phyloP scores from a whole-genome alignment of 176 grass and related monocot species.

The Musa troglodytarum region DNA sequence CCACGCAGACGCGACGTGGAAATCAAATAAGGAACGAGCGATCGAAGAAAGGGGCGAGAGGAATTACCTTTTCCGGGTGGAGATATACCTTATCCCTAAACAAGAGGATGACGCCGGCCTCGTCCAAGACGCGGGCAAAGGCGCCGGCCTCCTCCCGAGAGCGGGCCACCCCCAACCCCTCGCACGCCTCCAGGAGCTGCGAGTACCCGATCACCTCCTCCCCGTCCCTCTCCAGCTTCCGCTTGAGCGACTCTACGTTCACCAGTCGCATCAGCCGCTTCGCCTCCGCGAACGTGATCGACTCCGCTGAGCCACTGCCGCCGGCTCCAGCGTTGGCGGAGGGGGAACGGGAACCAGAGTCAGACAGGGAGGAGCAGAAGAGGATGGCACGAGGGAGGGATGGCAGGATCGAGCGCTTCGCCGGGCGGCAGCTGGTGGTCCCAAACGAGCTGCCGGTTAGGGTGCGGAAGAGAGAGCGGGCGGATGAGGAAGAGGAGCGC shows the following conservation, averaged over 20 bases:
- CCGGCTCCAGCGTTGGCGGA: slow-evolving; percentile 1
- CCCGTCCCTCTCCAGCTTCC: slow-evolving; percentile 44
- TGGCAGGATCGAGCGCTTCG: neutral
- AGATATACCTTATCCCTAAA: slow-evolving; percentile 94
- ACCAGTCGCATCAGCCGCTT: slow-evolving; percentile 69
- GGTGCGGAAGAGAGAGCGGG: slow-evolving; percentile 8
- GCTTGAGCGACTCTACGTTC: slow-evolving; percentile 78
- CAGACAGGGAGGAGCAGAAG: slow-evolving; percentile 27
- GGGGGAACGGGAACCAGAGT: neutral
- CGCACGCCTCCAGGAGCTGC: slow-evolving; percentile 67
- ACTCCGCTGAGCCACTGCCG: slow-evolving; percentile 12
- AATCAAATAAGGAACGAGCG: neutral
- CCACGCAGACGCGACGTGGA: neutral
- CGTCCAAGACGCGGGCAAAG: slow-evolving; percentile 68
- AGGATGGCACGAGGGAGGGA: neutral
- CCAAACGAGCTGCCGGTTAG: slow-evolving; percentile 29
- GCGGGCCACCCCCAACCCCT: slow-evolving; percentile 54
- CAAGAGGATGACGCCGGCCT: slow-evolving; percentile 80
- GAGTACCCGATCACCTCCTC: slow-evolving; percentile 66
- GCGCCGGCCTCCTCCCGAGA: slow-evolving; percentile 62
- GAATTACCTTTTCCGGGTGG: slow-evolving; percentile 75
- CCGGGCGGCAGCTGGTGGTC: slow-evolving; percentile 6
- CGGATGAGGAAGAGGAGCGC: neutral
- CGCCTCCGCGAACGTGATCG: slow-evolving; percentile 61
- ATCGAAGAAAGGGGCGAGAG: neutral